Conservation (phyloP, 805 yeast genomes). For the Barnettozyma vustinii region DNA sequence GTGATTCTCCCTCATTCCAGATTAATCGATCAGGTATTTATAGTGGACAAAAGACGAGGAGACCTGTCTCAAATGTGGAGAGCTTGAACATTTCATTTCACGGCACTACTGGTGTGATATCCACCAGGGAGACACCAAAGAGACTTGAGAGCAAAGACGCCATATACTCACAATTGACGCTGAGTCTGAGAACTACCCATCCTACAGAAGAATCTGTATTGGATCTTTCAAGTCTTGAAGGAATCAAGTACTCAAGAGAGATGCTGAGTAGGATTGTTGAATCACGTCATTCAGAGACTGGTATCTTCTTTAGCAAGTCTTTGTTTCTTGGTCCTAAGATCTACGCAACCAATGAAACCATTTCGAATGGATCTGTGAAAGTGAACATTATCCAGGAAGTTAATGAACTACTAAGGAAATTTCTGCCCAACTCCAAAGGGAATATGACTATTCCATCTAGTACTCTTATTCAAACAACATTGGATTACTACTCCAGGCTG, state of each 20-base stretch:
- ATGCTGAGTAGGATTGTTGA: neutral
- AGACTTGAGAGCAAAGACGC: neutral
- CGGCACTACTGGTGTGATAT: neutral
- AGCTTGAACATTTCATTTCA: neutral
- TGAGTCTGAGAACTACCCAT: neutral
- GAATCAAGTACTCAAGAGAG: neutral
- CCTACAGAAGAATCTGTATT: neutral
- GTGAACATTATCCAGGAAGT: slow-evolving; percentile 22
- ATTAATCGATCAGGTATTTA: neutral
- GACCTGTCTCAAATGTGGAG: neutral
- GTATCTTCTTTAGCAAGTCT: slow-evolving; percentile 12
- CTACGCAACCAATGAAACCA: slow-evolving; percentile 12
- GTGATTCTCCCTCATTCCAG: neutral
- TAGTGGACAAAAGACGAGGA: neutral
- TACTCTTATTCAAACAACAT: slow-evolving; percentile 10
- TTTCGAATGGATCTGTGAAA: slow-evolving; percentile 20
- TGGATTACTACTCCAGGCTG: slow-evolving; percentile 20
- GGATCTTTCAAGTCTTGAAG: neutral
- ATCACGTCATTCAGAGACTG: slow-evolving; percentile 12
- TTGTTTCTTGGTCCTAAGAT: slow-evolving; percentile 16
- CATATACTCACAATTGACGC: neutral
- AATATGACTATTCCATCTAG: neutral
- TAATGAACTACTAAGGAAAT: slow-evolving; percentile 12
- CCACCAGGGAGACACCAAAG: neutral
- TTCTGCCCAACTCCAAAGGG: slow-evolving; percentile 2